Conservation (phyloP, 371 early-diverging fungal genomes). For the Syncephalastrum sp. region DNA sequence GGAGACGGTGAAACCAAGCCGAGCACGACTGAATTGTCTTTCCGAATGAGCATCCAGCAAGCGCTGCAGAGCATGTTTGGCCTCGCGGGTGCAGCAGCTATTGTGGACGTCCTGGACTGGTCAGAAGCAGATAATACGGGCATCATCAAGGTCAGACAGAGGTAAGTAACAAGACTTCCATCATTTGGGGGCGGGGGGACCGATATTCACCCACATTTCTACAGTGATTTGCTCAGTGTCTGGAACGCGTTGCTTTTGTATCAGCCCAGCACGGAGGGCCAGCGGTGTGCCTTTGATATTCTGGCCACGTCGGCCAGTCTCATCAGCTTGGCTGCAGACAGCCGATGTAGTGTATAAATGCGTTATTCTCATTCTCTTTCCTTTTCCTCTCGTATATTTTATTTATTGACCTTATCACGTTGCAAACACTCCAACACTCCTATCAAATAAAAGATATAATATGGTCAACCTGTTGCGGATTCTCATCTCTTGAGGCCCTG, state of each 20-base stretch:
- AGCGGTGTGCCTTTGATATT: conserved; percentile 34
- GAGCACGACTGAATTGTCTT: conserved; percentile 36
- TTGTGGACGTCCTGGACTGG: conserved; percentile 46
- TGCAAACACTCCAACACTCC: too few species aligned
- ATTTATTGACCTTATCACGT: too few species aligned
- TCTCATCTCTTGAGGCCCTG: too few species aligned
- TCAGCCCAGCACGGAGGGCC: conserved; percentile 27
- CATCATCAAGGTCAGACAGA: conserved; percentile 39
- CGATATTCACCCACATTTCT: neutral
- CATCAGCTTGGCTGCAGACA: conserved; percentile 31
- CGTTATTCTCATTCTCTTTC: too few species aligned
- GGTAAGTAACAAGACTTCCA: conserved; percentile 20
- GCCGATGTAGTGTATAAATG: conserved; percentile 3
- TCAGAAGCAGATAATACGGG: conserved; percentile 28
- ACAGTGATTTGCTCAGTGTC: conserved; percentile 38
- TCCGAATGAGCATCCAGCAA: conserved; percentile 48
- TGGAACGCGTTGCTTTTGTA: conserved; percentile 41
- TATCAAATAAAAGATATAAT: too few species aligned
- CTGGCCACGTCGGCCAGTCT: conserved; percentile 37
- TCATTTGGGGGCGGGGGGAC: neutral
- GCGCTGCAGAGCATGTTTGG: conserved; percentile 40
- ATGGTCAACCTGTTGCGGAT: too few species aligned
- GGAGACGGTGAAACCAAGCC: conserved; percentile 22
- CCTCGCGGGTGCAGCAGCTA: conserved; percentile 30
- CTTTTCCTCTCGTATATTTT: too few species aligned